phyloP scores from a whole-genome alignment of 345 rosid genomes.

The Acer yangbiense region DNA sequence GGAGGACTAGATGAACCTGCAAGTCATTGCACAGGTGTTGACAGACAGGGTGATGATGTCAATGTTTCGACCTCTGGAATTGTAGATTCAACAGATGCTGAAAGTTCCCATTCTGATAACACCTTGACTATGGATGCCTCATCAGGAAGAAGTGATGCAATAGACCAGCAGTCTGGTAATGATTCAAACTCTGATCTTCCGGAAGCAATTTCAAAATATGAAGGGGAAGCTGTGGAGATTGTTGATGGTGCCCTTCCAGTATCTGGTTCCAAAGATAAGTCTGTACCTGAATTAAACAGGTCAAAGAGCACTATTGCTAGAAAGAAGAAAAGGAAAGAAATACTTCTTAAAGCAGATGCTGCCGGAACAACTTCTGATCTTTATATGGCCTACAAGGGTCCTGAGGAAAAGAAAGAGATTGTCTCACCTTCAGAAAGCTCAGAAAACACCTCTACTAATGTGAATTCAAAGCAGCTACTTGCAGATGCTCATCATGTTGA shows the following conservation, averaged over 20 bases:
- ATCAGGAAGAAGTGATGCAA: constrained; percentile 15
- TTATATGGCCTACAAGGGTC: constrained; percentile 88
- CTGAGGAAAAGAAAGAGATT: constrained; percentile 75
- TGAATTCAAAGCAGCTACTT: constrained; percentile 39
- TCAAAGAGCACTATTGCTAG: constrained; percentile 42
- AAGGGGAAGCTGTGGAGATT: constrained; percentile 38
- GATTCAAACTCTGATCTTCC: constrained; percentile 31
- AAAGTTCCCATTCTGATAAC: constrained; percentile 24
- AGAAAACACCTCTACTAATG: constrained; percentile 28
- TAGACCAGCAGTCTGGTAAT: constrained; percentile 33
- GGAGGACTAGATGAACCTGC: constrained; percentile 34
- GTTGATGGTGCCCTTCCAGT: constrained; percentile 29
- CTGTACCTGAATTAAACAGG: constrained; percentile 42
- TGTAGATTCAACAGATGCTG: constrained; percentile 34
- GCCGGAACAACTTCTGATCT: constrained; percentile 84
- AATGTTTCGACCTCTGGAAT: constrained; percentile 36
- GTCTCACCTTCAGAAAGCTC: constrained; percentile 31
- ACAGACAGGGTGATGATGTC: constrained; percentile 18
- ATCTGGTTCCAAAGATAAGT: constrained; percentile 52
- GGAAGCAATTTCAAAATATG: constrained; percentile 33
- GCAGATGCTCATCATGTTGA: constrained; percentile 34
- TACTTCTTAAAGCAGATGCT: constrained; percentile 91
- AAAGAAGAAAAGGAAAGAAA: constrained; percentile 69
- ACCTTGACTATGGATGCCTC: constrained; percentile 17
- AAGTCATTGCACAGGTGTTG: constrained; percentile 26